phyloP scores from a whole-genome alignment of 331 rosid genomes.

The Saraca asoca region DNA sequence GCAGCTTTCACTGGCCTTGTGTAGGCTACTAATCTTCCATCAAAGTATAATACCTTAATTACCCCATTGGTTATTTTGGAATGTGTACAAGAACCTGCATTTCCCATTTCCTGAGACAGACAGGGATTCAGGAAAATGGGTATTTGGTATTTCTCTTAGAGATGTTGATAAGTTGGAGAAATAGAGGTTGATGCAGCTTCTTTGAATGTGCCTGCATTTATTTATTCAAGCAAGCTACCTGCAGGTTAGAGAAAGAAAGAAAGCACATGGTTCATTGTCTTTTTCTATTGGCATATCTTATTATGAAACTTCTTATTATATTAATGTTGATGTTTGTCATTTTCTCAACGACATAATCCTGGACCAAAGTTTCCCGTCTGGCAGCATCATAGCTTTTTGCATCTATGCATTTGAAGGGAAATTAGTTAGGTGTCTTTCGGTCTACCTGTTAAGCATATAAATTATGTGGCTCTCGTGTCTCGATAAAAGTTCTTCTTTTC shows the following conservation, averaged over 20 bases:
- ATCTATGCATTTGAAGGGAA: conserved; percentile 8
- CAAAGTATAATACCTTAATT: conserved; percentile 48
- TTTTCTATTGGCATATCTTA: conserved; percentile 47
- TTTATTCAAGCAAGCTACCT: conserved; percentile 38
- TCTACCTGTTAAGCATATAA: no score
- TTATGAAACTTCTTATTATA: background rate
- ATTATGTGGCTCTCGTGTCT: no score
- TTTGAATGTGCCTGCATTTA: conserved; percentile 35
- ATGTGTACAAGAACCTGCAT: conserved; percentile 71
- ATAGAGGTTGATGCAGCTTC: conserved; percentile 26
- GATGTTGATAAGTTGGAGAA: conserved; percentile 15
- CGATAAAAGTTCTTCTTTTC: no score
- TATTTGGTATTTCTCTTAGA: background rate
- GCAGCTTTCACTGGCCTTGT: conserved; percentile 63
- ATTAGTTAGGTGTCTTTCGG: conserved; percentile 29
- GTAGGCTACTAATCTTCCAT: conserved; percentile 64
- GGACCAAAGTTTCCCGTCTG: conserved; percentile 37
- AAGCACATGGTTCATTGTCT: conserved; percentile 30
- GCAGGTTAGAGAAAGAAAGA: conserved; percentile 35
- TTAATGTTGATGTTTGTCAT: conserved; percentile 33
- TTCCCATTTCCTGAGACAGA: conserved; percentile 61
- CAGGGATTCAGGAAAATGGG: conserved; percentile 13
- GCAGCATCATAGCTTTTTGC: conserved; percentile 37
- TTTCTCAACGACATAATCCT: conserved; percentile 19
- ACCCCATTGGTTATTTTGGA: conserved; percentile 47